Base-by-base conservation (phyloP, 2,329 filamentous ascomycete species). In the Diaporthe velutina region DNA sequence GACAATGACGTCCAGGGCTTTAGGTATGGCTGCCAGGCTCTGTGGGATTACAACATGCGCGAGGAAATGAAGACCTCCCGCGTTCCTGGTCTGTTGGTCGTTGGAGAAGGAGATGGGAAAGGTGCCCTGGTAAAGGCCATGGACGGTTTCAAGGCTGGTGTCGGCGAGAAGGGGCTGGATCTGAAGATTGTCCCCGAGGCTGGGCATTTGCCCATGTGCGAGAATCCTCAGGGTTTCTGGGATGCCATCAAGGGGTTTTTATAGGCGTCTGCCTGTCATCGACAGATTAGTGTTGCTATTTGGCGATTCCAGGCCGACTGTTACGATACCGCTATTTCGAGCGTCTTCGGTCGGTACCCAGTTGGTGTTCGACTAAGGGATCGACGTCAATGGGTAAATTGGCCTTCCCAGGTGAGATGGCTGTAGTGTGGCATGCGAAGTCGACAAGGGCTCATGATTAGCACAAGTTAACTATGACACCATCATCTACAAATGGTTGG, bases 141-240 rank as follows among this genome's bases (percentile, higher is more conserved):
- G 94, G 91, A 93, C 71, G 91, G 91, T 19, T 95, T 96, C 88
- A 90, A 88, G 72, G 87, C 83, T 0, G 81, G 85, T 25, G 82
- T 95, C 55, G 92, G 93, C 0, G 82, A 85, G 13, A 81, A 83
- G 0, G 90, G 89, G 0, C 89, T 88, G 0, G 87, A 90, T 74
- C 88, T 95, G 77, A 90, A 88, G 81, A 83, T 93, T 74, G 89
- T 97, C 13, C 90, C 93, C 0, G 85, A 88, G 12, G 91, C 94
- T 0, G 95, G 95, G 0, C 95, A 98, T 85, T 83, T 98, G 79
- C 95, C 95, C 0, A 97, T 97, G 94, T 92, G 92, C 64, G 95
- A 97, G 84, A 89, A 91, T 77, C 92, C 94, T 0, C 84, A 86
- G 73, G 91, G 88, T 5, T 95, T 96, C 81, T 92, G 92, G 81